phyloP scores from a whole-genome alignment of 2,329 filamentous ascomycete species.

The Trichoderma arundinaceum region DNA sequence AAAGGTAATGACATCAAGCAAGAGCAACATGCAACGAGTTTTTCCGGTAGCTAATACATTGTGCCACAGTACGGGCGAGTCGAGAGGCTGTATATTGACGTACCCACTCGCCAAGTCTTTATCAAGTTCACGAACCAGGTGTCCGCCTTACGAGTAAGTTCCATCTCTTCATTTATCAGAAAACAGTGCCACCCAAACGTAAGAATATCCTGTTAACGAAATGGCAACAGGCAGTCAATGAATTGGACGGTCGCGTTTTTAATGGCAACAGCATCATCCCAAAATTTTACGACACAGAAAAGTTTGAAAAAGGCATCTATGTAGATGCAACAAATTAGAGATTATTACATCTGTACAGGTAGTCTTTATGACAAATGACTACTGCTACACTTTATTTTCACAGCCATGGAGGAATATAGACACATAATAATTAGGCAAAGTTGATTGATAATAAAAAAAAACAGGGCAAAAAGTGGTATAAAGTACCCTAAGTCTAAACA shows the following conservation, averaged over 20 bases:
- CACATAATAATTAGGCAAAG: background rate
- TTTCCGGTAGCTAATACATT: background rate
- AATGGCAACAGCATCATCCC: slow-evolving; percentile 85
- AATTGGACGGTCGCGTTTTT: slow-evolving; percentile 84
- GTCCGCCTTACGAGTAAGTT: slow-evolving; percentile 77
- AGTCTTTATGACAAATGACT: background rate
- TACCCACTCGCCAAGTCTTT: slow-evolving; percentile 73
- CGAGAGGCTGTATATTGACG: slow-evolving; percentile 77
- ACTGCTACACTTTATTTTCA: background rate
- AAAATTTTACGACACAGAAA: slow-evolving; percentile 79
- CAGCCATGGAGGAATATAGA: background rate
- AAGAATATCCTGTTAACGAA: slow-evolving; percentile 19
- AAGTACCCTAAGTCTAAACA: slow-evolving; percentile 30
- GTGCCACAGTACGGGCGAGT: slow-evolving; percentile 74
- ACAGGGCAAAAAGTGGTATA: slow-evolving; percentile 25
- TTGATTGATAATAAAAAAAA: slow-evolving; percentile 3
- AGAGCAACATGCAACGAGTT: background rate
- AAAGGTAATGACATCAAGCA: slow-evolving; percentile 57
- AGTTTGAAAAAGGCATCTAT: slow-evolving; percentile 74
- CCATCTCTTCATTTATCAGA: background rate
- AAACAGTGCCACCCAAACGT: background rate
- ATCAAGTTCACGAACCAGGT: slow-evolving; percentile 90
- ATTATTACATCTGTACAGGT: background rate
- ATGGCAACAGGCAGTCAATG: slow-evolving; percentile 75
- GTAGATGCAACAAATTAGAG: slow-evolving; percentile 25